Percentiles rank a stretch among this genome's conserved stretches.
phyloP scores from a whole-genome alignment of 2,329 filamentous ascomycete species.

The Domatiomyces catenatus region DNA sequence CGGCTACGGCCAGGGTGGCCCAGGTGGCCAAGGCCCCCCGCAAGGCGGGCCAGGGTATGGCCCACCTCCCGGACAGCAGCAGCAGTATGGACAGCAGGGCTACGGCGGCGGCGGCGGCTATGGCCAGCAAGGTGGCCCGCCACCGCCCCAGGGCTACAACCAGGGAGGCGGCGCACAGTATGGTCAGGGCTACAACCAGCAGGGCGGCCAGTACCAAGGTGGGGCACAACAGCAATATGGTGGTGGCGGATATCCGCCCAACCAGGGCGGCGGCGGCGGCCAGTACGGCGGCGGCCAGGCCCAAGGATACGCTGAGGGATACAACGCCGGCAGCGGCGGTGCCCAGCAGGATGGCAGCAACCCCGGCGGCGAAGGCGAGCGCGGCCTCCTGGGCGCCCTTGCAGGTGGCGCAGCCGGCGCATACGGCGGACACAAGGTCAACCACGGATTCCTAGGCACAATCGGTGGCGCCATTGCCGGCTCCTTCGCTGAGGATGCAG shows the following conservation, averaged over 20 bases:
- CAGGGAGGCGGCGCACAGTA: slow-evolving; percentile 6
- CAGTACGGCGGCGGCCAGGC: background rate
- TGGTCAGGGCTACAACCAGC: slow-evolving; percentile 1
- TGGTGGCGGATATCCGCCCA: slow-evolving; percentile 4
- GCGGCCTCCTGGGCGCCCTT: slow-evolving; percentile 32
- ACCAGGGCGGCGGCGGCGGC: no score
- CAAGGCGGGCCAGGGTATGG: background rate
- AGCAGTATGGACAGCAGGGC: slow-evolving; percentile 7
- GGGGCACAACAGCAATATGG: slow-evolving; percentile 3
- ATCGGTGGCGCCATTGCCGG: slow-evolving; percentile 34
- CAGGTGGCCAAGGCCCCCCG: background rate
- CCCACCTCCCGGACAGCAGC: no score
- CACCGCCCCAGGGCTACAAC: slow-evolving; percentile 8
- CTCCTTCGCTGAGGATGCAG: slow-evolving; percentile 30
- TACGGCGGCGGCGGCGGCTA: background rate
- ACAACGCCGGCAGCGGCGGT: slow-evolving; percentile 14
- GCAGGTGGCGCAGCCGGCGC: slow-evolving; percentile 33
- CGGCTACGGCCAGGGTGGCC: no score
- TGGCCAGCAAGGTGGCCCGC: background rate
- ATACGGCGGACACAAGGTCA: slow-evolving; percentile 31
- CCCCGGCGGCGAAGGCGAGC: slow-evolving; percentile 21
- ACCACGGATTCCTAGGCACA: slow-evolving; percentile 33
- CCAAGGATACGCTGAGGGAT: background rate
- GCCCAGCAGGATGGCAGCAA: slow-evolving; percentile 26
- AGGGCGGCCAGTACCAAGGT: slow-evolving; percentile 4